phyloP scores from a whole-genome alignment of 1,139 yeast species.

The Candida sp. region DNA sequence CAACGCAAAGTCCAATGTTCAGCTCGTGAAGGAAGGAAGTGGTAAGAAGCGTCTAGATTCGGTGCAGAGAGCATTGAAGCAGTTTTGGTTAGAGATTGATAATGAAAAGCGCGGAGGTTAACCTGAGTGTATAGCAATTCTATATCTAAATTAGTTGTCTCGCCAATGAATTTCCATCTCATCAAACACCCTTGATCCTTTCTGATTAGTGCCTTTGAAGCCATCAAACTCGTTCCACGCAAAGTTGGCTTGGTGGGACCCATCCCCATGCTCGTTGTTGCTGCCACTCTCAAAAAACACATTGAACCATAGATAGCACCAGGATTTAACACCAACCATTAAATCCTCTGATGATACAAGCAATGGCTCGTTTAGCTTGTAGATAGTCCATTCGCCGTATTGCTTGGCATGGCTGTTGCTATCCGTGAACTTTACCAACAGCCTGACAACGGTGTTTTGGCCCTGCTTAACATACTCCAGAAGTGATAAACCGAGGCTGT shows the following conservation, averaged over 20 bases:
- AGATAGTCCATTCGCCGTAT: neutral
- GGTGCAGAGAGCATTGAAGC: conserved; percentile 58
- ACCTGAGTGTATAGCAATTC: conserved; percentile 8
- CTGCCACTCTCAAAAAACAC: conserved; percentile 12
- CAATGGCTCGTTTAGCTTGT: conserved; percentile 1
- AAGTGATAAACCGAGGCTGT: conserved; percentile 2
- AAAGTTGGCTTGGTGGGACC: conserved; percentile 1
- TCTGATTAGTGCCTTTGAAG: conserved; percentile 57
- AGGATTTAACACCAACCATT: conserved; percentile 11
- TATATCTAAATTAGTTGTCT: neutral
- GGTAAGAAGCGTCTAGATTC: conserved; percentile 39
- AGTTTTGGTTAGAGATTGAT: conserved; percentile 58
- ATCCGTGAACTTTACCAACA: conserved; percentile 1
- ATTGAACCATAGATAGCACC: conserved; percentile 18
- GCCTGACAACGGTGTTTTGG: neutral
- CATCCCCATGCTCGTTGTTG: neutral
- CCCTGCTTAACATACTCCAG: conserved; percentile 6
- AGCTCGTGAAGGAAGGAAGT: conserved; percentile 29
- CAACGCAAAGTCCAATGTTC: conserved; percentile 27
- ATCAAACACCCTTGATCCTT: conserved; percentile 60
- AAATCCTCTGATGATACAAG: conserved; percentile 8
- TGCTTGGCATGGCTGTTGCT: conserved; percentile 1
- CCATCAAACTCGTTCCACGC: conserved; percentile 76
- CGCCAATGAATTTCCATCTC: conserved; percentile 44
- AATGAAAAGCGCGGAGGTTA: conserved; percentile 65